Conservation (phyloP, 108 stramenopile species). For the Nitzschia sp. region DNA sequence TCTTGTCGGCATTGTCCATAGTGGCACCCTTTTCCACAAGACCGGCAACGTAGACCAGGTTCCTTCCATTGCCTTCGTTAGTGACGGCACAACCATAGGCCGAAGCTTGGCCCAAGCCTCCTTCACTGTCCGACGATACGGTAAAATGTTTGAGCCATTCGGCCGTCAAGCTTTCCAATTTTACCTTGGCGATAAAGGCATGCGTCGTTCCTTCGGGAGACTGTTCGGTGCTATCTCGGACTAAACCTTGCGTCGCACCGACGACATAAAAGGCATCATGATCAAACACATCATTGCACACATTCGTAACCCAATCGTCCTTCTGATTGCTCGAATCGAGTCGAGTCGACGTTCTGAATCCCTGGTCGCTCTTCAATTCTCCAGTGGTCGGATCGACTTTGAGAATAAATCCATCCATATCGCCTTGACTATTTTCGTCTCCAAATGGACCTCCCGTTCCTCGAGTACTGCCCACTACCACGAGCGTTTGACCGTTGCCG, state of each 20-base stretch:
- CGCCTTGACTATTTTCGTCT: conserved; percentile 2
- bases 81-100: conserved; percentile 27
- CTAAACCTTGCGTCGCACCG: conserved; percentile 36
- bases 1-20: conserved; percentile 2
- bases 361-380: not conserved
- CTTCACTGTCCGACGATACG: not conserved
- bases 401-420: conserved; percentile 48
- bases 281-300: conserved; percentile 35
- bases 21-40: conserved; percentile 18
- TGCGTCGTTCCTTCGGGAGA: conserved; percentile 22
- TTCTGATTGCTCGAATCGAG: conserved; percentile 29
- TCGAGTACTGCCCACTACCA: conserved; percentile 45
- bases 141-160: conserved; percentile 33
- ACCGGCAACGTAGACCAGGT: conserved; percentile 34
- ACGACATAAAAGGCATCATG: conserved; percentile 36
- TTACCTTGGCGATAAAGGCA: conserved; percentile 30
- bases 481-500: conserved; percentile 20
- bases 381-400: conserved; percentile 36
- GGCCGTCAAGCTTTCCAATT: conserved; percentile 11
- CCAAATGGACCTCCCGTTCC: conserved; percentile 29
- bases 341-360: conserved; percentile 10
- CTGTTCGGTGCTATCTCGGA: conserved; percentile 10
- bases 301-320: conserved; percentile 34
- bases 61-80: conserved; percentile 3
- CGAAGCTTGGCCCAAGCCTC: conserved; percentile 1